These are phyloP conservation scores for Ampelocalamus luodianensis DNA, from an alignment of 176 grass and related monocot genomes.

Conservation along the genomic window DNA sequence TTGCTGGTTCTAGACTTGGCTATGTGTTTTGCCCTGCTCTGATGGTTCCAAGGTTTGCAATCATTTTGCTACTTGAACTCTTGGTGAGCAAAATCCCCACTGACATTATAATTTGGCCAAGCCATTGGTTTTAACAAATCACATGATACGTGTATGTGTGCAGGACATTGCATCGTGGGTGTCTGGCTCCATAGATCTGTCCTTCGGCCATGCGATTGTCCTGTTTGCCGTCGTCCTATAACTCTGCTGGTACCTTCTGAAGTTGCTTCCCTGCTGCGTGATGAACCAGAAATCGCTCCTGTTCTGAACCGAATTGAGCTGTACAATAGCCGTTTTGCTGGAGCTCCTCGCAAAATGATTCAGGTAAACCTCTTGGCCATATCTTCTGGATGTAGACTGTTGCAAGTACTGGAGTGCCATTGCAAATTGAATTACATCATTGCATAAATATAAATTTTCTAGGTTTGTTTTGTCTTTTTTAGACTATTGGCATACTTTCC, in stretches of 20 bases:
- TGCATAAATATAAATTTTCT: neutral
- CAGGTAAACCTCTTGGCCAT: slow-evolving; percentile 38
- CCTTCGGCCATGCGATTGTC: slow-evolving; percentile 42
- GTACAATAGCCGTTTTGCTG: slow-evolving; percentile 43
- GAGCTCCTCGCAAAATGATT: slow-evolving; percentile 33
- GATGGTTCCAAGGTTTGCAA: neutral
- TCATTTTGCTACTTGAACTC: neutral
- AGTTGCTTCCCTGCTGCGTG: slow-evolving; percentile 23
- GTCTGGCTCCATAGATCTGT: slow-evolving; percentile 44
- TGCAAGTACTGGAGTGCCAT: neutral
- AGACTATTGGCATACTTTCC: neutral
- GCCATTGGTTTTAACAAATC: neutral
- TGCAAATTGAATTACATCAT: neutral
- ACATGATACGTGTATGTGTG: neutral
- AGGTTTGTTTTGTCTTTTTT: neutral
- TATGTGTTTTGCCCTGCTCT: neutral
- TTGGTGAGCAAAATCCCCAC: neutral
- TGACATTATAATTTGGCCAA: neutral
- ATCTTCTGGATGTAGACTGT: neutral
- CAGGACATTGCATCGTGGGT: slow-evolving; percentile 51
- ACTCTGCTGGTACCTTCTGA: slow-evolving; percentile 52
- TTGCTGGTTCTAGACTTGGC: neutral
- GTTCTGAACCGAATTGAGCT: slow-evolving; percentile 33
- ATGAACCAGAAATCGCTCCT: slow-evolving; percentile 32
- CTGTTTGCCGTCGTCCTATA: slow-evolving; percentile 39